Percentiles rank a stretch among this genome's conserved stretches.
Conservation (phyloP, 345 rosid species). For the Brassica incana region DNA sequence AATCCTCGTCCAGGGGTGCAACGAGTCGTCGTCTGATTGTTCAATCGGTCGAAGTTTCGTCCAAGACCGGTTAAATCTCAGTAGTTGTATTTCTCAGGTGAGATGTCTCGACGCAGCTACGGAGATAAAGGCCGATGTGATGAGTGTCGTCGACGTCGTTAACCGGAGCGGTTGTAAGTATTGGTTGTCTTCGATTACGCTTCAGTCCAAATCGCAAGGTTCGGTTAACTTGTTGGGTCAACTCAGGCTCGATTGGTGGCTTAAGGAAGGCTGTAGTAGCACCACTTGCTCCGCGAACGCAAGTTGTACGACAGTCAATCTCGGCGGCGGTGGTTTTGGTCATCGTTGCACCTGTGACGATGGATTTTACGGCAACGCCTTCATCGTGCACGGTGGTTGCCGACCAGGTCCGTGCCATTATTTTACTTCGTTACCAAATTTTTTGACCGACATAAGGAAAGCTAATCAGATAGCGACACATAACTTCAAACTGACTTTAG, state of each 20-base stretch:
- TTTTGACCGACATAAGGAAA: background rate
- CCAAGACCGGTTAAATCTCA: background rate
- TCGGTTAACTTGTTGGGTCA: background rate
- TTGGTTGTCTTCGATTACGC: conserved; percentile 5
- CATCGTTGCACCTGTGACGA: conserved; percentile 5
- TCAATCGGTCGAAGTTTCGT: background rate
- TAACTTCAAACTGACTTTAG: background rate
- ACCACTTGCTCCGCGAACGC: background rate
- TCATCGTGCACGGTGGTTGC: conserved; percentile 11
- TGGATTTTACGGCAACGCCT: conserved; percentile 1
- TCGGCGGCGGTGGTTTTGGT: background rate
- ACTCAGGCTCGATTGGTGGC: conserved; percentile 14
- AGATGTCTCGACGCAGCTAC: background rate
- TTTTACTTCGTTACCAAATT: background rate
- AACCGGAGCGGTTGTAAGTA: background rate
- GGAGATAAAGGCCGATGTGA: background rate
- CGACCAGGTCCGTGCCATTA: background rate
- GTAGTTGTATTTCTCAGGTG: background rate
- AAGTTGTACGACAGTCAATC: background rate
- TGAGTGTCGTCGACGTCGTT: background rate
- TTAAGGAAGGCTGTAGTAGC: background rate
- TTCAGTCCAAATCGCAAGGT: background rate
- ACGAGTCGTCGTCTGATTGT: background rate
- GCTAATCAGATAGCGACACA: background rate
- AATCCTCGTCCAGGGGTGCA: conserved; percentile 3